Base-by-base conservation (phyloP, 1,139 yeast genomes). In the Pichia norvegensis region DNA sequence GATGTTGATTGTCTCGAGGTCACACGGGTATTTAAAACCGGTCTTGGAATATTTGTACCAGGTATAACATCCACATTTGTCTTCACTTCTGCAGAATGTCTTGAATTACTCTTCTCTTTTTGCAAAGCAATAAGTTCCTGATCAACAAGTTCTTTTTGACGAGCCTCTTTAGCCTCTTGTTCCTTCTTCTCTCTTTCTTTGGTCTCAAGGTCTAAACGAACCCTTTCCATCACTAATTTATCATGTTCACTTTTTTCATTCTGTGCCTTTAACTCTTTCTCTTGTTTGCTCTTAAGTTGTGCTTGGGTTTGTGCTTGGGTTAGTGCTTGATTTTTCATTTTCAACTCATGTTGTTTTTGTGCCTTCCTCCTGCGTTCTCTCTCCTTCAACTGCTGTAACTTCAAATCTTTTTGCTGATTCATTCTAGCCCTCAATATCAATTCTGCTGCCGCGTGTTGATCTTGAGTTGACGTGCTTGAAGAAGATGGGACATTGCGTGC, bases 31-130 rank as follows among this genome's bases (percentile, higher is more conserved):
- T 70, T 70, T 37, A 76, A 66, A 3, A 68, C 70, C 1, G 82
- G 82, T 45, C 82, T 63, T 46, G 77, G 69, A 40, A 77, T 77
- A 50, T 75, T 76, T 0, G 82, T 76, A 2, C 81, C 81, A 0
- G 81, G 81, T 46, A 76, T 76, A 47, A 54, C 47, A 36, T 56
- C 60, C 17, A 41, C 31, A 14, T 22, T 38, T 39, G 43, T 31
- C 8, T 10, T 16, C 33, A n/a, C 29, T n/a, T 10, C 29, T 20
- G 4, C 14, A 21, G 35, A 45, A 31, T 27, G 1, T 4, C 29
- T 27, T 14, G 8, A 35, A 27, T 27, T 38, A 14, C 13, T 40
- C 10, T 27, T 17, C 7, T 33, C 41, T 41, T 42, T 36, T 37
- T 21, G 35, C 16, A 31, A 31, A 16, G 20, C 35, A 31, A 31